Evolutionary conservation across 352 stramenopile species (phyloP), one percentile per base, ranked within the genome.

Genomic region (Globisporangium paddicum): DNA sequence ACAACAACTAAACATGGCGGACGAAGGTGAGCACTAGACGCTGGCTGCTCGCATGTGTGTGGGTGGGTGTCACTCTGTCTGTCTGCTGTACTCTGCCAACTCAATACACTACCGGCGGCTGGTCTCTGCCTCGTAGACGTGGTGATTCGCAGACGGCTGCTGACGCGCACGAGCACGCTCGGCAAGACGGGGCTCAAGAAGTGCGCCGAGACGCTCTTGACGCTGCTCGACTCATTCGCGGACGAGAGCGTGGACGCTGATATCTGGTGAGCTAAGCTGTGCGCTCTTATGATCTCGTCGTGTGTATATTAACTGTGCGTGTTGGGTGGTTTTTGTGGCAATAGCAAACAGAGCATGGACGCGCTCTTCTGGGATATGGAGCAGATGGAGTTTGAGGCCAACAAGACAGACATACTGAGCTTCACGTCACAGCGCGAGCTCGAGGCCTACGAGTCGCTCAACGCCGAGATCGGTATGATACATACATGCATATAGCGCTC

Each of bases 321-420:
- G n/a, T n/a, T n/a, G n/a, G n/a, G 1, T n/a, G 14, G 19, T 25
- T 48, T 6, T 45, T 59, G 23, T 23, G 30, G 19, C 14, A 10
- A 52, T 48, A 86, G 75, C 58, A 86, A 84, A 61, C 71, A 84
- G 37, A 80, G 89, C 56, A 71, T 92, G 52, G 83, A 92, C 44
- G 58, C 71, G 55, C 69, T 93, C n/a, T 68, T 93, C 32, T 95
- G 86, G 86, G 86, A 95, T 58, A 72, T 95, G 59, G 83, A 93
- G 56, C 79, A 93, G 64, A 62, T 93, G 9, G 78, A 93, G 68
- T 88, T 90, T 28, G 86, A 95, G 55, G 83, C 86, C 19, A 87
- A 79, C 48, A 93, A 92, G 67, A 89, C 82, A 19, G 72, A 88
- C 45, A 83, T 93, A 28, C 73, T 89, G 66, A 86, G 82, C 64